phyloP scores from a whole-genome alignment of 2,329 filamentous ascomycete genomes.

The Aspergillus fumigatus region DNA sequence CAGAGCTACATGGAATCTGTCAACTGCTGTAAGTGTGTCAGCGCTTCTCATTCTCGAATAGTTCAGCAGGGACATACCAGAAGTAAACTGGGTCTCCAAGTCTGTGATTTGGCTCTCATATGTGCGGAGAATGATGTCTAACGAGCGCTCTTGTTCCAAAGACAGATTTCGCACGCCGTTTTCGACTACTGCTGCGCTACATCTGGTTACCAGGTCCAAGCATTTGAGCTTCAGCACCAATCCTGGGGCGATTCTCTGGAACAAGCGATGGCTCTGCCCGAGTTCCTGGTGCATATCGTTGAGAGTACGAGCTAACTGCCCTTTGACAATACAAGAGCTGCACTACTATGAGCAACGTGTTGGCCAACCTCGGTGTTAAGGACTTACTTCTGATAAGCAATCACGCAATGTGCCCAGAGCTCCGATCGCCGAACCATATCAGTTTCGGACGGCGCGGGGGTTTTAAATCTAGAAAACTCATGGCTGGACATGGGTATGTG shows the following conservation, averaged over 20 bases:
- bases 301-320: slow-evolving; percentile 32
- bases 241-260: slow-evolving; percentile 30
- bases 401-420: slow-evolving; percentile 38
- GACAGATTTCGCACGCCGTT: slow-evolving; percentile 38
- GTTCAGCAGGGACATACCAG: slow-evolving; percentile 20
- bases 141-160: slow-evolving; percentile 33
- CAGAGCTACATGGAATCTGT: slow-evolving; percentile 25
- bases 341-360: background rate
- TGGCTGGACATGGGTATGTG: slow-evolving; percentile 41
- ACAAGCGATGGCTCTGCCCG: slow-evolving; percentile 28
- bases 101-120: slow-evolving; percentile 36
- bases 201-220: slow-evolving; percentile 33
- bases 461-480: slow-evolving; percentile 36
- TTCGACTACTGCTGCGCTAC: slow-evolving; percentile 32
- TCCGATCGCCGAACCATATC: slow-evolving; percentile 36
- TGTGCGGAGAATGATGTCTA: slow-evolving; percentile 33
- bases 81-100: slow-evolving; percentile 28
- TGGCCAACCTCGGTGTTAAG: background rate
- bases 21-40: slow-evolving; percentile 21
- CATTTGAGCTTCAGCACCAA: slow-evolving; percentile 36
- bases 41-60: background rate
- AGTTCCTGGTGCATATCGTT: slow-evolving; percentile 34
- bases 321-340: slow-evolving; percentile 37
- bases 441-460: slow-evolving; percentile 26
- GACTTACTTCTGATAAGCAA: slow-evolving; percentile 37